phyloP scores from a whole-genome alignment of 129 eudicot genomes.

The Chrysanthemum lavandulifolium region DNA sequence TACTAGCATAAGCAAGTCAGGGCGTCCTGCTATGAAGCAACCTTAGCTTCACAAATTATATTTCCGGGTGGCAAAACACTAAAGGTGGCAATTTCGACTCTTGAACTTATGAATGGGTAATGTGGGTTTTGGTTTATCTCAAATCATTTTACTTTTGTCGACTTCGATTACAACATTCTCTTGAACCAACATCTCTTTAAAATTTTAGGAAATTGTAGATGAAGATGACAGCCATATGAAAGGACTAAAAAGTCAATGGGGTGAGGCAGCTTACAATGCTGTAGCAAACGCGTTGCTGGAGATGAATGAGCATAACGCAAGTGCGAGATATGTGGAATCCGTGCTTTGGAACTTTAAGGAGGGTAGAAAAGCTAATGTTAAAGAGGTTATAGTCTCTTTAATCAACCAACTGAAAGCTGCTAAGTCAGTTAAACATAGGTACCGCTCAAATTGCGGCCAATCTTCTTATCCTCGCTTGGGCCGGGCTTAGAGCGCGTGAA shows the following conservation, averaged over 20 bases:
- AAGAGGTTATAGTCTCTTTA: constrained; percentile 53
- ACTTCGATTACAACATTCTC: constrained; percentile 4
- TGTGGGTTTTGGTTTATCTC: too few relatives aligned
- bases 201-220: constrained; percentile 50
- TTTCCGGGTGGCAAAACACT: too few relatives aligned
- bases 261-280: constrained; percentile 43
- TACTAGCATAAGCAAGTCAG: too few relatives aligned
- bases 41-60: too few relatives aligned
- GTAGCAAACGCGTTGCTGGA: constrained; percentile 57
- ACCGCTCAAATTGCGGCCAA: constrained; percentile 14
- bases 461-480: too few relatives aligned
- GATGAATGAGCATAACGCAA: constrained; percentile 60
- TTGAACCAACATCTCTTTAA: constrained; percentile 1
- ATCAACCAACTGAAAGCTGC: constrained; percentile 44
- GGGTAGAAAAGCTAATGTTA: constrained; percentile 50
- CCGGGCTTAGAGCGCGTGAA: too few relatives aligned
- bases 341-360: constrained; percentile 75
- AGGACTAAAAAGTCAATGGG: constrained; percentile 53
- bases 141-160: too few relatives aligned
- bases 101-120: too few relatives aligned
- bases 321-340: constrained; percentile 59
- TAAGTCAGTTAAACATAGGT: constrained; percentile 44
- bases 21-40: too few relatives aligned
- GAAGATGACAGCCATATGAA: constrained; percentile 45
- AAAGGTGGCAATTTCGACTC: too few relatives aligned